Percentiles rank a stretch among this genome's conserved stretches.
Conservation (phyloP, 176 grass and related monocot species). For the Cymbopogon citratus region DNA sequence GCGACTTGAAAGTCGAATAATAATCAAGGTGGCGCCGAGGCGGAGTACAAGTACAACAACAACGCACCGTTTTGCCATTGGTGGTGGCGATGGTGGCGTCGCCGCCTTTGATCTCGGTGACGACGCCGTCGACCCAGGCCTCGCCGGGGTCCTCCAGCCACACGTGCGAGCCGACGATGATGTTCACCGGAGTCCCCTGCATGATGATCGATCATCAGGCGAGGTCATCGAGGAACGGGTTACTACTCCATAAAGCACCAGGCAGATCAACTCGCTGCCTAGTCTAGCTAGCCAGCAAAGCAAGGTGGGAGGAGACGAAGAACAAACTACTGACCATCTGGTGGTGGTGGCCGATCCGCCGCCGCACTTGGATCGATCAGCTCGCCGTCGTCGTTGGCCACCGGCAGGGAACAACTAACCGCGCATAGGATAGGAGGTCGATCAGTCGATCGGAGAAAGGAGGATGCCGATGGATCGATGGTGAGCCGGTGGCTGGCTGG, state of each 20-base stretch:
- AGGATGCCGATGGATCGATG: not conserved
- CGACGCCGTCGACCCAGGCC: conserved; percentile 80
- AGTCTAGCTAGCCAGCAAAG: not conserved
- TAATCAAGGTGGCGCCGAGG: not conserved
- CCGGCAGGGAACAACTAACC: not conserved
- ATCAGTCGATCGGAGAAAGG: not conserved
- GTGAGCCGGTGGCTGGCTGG: not conserved
- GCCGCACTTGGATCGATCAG: not conserved
- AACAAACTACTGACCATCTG: not conserved
- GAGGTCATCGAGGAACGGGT: not conserved
- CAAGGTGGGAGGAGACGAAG: not conserved
- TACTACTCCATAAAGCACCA: not conserved
- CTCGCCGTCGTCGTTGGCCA: not conserved
- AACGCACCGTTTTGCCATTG: conserved; percentile 58
- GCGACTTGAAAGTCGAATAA: no score
- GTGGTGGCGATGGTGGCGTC: conserved; percentile 53
- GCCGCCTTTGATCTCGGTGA: conserved; percentile 64
- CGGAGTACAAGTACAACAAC: not conserved
- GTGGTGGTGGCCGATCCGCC: not conserved
- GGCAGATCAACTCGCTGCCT: not conserved
- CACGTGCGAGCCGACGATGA: conserved; percentile 86
- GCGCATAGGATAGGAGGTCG: no score
- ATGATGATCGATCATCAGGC: not conserved
- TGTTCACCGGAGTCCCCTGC: conserved; percentile 93
- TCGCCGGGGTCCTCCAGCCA: conserved; percentile 72